These are phyloP conservation scores for Centaurea solstitialis DNA, from an alignment of 129 eudicot species.

Conservation along the genomic window DNA sequence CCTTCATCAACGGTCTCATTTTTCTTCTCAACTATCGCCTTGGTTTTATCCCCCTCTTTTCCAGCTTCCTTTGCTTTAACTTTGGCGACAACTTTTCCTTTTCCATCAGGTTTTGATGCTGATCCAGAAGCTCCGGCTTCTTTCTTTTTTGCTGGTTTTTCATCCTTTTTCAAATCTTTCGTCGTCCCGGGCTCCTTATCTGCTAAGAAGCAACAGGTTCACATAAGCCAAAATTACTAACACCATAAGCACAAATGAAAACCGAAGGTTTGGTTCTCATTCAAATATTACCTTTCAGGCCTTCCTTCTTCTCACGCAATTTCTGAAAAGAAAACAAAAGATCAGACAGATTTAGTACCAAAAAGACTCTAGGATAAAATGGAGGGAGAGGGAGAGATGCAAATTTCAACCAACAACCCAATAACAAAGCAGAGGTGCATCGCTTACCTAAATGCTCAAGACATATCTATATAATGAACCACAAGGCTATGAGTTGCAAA, in stretches of 20 bases:
- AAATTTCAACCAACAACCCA: background rate
- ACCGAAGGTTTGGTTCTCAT: conserved; percentile 1
- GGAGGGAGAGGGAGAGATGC: background rate
- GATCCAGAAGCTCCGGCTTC: conserved; percentile 40
- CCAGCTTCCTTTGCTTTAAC: conserved; percentile 37
- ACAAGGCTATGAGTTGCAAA: background rate
- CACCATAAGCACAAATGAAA: background rate
- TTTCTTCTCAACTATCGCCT: conserved; percentile 22
- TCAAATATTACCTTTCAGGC: conserved; percentile 52
- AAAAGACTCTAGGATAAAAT: background rate
- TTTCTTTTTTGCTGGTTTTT: conserved; percentile 50
- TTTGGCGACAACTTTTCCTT: conserved; percentile 38
- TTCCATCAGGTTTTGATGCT: conserved; percentile 28
- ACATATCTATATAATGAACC: background rate
- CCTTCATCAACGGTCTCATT: conserved; percentile 35
- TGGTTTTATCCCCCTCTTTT: conserved; percentile 41
- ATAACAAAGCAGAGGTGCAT: background rate
- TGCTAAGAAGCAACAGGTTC: conserved; percentile 4
- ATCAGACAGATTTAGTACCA: conserved; percentile 10
- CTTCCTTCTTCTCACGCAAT: conserved; percentile 52
- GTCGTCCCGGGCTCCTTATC: conserved; percentile 39
- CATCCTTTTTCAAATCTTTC: conserved; percentile 48
- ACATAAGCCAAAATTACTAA: background rate
- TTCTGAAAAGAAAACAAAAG: conserved; percentile 42
- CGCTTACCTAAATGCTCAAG: background rate